Evolutionary conservation across 1,139 yeast genomes (phyloP), one percentile per base, ranked within the genome.

Genomic region (Williopsis jadinii): DNA sequence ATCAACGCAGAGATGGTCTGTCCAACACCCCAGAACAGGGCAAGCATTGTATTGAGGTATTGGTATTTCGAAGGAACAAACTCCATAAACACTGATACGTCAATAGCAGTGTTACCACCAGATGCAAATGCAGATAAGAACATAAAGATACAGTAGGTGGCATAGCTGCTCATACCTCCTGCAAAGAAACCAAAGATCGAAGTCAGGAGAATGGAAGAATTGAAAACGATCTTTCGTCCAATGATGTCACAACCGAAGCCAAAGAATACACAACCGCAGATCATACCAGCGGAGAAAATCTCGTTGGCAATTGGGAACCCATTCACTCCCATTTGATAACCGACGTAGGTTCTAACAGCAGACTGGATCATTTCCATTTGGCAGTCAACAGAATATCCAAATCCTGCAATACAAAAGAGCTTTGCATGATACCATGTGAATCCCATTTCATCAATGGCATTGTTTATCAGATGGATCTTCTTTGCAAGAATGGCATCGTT

Each of bases 351-450:
- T 32, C 61, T 65, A 14, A 71, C 74, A 1, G 75, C 62, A 10
- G 71, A 60, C 47, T 71, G 76, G 41, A 73, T 55, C 54, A 66
- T 63, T 30, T 68, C 70, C 49, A 79, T 62, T 54, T 76, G 77
- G 12, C 82, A 75, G 54, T 79, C 84, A 26, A 75, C 78, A 3
- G 80, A 73, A 52, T 79, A 78, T 12, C 85, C 85, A 70, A 77
- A 70, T 12, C 84, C 84, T 46, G 74, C 74, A 28, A 75, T 56
- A 50, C 55, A 65, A 52, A 73, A 67, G 35, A 70, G 57, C 47
- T 70, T 67, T 36, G 63, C 54, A 46, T 73, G 77, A 49, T 68
- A 69, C 66, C 68, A 61, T 4, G 77, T 73, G 55, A 73, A 70
- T 1, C 78, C 77, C 29, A 72, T 70, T 46, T 73, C 74, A 43